Evolutionary conservation across 257 asterid genomes (phyloP).

Genomic region (Rauvolfia tetraphylla): DNA sequence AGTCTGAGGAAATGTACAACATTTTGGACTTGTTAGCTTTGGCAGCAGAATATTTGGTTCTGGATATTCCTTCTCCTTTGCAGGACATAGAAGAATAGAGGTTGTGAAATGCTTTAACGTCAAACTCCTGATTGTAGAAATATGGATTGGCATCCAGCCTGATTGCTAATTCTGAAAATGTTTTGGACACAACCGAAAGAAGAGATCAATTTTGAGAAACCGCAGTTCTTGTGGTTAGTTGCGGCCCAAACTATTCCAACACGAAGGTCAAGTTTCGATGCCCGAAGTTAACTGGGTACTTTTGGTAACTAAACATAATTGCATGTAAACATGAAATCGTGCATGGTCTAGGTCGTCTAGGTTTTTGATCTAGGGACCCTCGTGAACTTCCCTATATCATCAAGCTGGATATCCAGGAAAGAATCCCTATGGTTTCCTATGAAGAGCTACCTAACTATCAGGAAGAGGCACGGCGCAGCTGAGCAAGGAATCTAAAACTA

Average conservation of each 20-base stretch:
- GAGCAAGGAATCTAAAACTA: not conserved
- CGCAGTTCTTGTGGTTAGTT: not conserved
- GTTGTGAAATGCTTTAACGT: not conserved
- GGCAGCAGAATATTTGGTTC: slow-evolving; percentile 25
- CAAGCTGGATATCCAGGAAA: not conserved
- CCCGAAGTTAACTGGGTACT: not conserved
- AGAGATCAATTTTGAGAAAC: not conserved
- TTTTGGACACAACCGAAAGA: not conserved
- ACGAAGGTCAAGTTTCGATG: not conserved
- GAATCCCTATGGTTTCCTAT: not conserved
- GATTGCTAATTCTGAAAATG: not conserved
- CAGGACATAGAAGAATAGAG: slow-evolving; percentile 9
- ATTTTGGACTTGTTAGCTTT: slow-evolving; percentile 51
- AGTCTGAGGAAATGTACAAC: slow-evolving; percentile 43
- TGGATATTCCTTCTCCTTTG: slow-evolving; percentile 30
- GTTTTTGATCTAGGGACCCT: not conserved
- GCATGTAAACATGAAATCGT: not conserved
- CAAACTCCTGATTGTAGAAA: not conserved
- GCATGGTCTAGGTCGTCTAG: not conserved
- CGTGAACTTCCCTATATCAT: not conserved
- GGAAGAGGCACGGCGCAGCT: not conserved
- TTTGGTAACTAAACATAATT: not conserved
- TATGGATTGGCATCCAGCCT: not conserved
- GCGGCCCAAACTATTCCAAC: not conserved
- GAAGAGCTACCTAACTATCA: not conserved